Evolutionary conservation across 2,329 filamentous ascomycete species (phyloP).

Genomic region (Botryotinia globosa): DNA sequence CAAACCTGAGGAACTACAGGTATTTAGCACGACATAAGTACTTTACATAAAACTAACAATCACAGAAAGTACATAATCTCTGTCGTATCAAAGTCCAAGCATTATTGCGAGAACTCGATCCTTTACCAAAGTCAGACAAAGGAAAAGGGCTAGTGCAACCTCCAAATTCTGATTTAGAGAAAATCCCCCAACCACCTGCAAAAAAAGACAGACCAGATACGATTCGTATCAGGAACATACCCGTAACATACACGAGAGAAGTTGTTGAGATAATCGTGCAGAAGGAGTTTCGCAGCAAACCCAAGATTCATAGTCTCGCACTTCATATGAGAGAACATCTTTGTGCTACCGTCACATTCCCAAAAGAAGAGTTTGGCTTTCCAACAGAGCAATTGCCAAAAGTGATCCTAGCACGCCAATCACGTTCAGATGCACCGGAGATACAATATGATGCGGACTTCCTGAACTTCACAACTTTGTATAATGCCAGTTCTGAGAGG

Average conservation of each 20-base stretch:
- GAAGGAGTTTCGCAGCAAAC: neutral
- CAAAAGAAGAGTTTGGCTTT: neutral
- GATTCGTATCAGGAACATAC: constrained; percentile 15
- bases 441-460: constrained; percentile 18
- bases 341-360: constrained; percentile 15
- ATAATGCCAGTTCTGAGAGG: neutral
- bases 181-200: neutral
- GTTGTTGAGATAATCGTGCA: neutral
- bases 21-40: neutral
- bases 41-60: neutral
- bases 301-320: constrained; percentile 10
- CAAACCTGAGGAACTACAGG: neutral
- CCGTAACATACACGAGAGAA: neutral
- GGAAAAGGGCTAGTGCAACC: neutral
- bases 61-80: constrained; percentile 1
- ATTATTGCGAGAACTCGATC: neutral
- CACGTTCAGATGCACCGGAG: neutral
- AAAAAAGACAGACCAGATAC: constrained; percentile 16
- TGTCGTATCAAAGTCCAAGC: constrained; percentile 2
- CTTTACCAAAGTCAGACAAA: neutral
- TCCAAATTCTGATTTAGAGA: neutral
- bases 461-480: constrained; percentile 9
- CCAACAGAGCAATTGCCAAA: neutral
- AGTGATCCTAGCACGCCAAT: neutral
- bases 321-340: neutral